phyloP scores from a whole-genome alignment of 2,329 filamentous ascomycete species.

The Clarireedia homoeocarpa region DNA sequence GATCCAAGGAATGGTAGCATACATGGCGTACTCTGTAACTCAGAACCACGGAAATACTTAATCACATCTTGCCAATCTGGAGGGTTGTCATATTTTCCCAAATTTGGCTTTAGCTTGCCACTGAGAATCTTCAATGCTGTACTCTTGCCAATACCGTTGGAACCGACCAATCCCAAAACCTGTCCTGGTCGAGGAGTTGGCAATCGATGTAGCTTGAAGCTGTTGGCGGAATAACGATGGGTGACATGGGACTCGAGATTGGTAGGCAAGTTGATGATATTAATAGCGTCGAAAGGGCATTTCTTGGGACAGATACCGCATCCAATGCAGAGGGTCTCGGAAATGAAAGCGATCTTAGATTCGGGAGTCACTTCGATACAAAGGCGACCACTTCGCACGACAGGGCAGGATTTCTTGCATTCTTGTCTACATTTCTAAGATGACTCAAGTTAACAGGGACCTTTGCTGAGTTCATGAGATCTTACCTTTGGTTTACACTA shows the following conservation, averaged over 20 bases:
- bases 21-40: slow-evolving; percentile 73
- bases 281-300: slow-evolving; percentile 96
- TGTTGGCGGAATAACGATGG: slow-evolving; percentile 98
- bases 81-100: slow-evolving; percentile 90
- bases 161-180: slow-evolving; percentile 92
- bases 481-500: slow-evolving; percentile 81
- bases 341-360: slow-evolving; percentile 96
- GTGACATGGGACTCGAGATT: slow-evolving; percentile 98
- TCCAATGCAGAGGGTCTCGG: slow-evolving; percentile 90
- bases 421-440: slow-evolving; percentile 92
- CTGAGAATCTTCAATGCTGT: slow-evolving; percentile 98
- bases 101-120: slow-evolving; percentile 95
- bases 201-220: slow-evolving; percentile 96
- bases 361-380: slow-evolving; percentile 88
- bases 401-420: slow-evolving; percentile 97
- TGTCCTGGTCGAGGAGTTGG: slow-evolving; percentile 94
- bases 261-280: slow-evolving; percentile 99
- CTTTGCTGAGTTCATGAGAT: neutral
- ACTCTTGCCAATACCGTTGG: slow-evolving; percentile 99
- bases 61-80: slow-evolving; percentile 99
- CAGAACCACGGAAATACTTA: slow-evolving; percentile 95
- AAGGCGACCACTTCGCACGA: slow-evolving; percentile 93
- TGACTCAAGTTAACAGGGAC: slow-evolving; percentile 17
- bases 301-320: slow-evolving; percentile 99
- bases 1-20: neutral